phyloP scores from a whole-genome alignment of 129 eudicot species.

The Glebionis coronaria region DNA sequence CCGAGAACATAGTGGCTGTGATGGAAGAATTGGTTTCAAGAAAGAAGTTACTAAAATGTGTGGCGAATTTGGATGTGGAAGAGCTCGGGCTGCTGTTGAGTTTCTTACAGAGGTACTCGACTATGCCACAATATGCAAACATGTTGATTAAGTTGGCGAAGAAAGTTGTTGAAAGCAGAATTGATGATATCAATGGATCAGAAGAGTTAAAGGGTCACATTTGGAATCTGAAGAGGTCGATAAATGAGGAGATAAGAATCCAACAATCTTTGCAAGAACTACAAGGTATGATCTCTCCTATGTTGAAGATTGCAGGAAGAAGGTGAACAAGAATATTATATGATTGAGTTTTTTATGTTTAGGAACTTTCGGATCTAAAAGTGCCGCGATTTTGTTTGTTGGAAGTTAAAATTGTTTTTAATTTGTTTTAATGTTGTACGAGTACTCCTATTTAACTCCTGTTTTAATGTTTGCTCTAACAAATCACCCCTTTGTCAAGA shows the following conservation, averaged over 20 bases:
- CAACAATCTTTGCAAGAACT: constrained; percentile 80
- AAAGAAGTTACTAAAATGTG: constrained; percentile 65
- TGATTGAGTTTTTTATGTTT: constrained; percentile 3
- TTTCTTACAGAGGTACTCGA: constrained; percentile 70
- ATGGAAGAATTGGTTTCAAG: constrained; percentile 95
- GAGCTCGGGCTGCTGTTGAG: constrained; percentile 70
- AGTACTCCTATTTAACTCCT: neutral
- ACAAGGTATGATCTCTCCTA: constrained; percentile 86
- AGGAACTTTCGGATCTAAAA: neutral
- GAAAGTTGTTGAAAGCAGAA: constrained; percentile 75
- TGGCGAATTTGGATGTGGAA: constrained; percentile 63
- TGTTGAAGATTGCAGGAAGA: constrained; percentile 81
- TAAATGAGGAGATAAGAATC: constrained; percentile 72
- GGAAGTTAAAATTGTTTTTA: neutral
- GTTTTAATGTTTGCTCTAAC: too few species aligned
- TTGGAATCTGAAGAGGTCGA: constrained; percentile 61
- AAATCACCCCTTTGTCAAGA: too few species aligned
- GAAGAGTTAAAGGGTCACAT: constrained; percentile 52
- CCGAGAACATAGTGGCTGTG: constrained; percentile 73
- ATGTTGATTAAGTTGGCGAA: constrained; percentile 54
- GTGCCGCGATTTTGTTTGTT: neutral
- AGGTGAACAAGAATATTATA: constrained; percentile 25
- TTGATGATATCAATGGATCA: constrained; percentile 57
- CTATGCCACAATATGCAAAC: constrained; percentile 67
- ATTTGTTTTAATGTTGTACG: neutral